Evolutionary conservation across 2,329 filamentous ascomycete genomes (phyloP).

Genomic region (Aphanocladium album): DNA sequence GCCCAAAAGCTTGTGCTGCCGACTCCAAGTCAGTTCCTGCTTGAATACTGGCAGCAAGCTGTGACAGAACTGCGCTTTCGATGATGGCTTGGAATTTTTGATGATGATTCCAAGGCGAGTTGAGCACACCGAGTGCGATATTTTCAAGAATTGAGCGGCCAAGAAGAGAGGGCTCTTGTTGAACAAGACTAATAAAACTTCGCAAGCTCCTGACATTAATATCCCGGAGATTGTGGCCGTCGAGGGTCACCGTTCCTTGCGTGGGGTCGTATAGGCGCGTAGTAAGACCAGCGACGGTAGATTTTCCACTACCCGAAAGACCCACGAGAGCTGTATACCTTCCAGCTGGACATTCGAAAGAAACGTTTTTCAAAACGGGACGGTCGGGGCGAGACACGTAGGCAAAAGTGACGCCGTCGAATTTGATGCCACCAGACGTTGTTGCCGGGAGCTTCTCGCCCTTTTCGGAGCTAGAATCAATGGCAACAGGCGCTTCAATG

Average conservation of each 20-base stretch:
- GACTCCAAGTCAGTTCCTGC: constrained; percentile 43
- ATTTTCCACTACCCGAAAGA: constrained; percentile 54
- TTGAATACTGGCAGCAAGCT: constrained; percentile 48
- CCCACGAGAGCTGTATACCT: constrained; percentile 54
- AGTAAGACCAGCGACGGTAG: constrained; percentile 49
- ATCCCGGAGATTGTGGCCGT: constrained; percentile 41
- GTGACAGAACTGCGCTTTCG: constrained; percentile 42
- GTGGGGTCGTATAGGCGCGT: constrained; percentile 54
- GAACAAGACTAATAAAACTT: constrained; percentile 39
- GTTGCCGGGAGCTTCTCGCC: constrained; percentile 39
- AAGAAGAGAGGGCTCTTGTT: constrained; percentile 41
- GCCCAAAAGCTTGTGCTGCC: constrained; percentile 38
- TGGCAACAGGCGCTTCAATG: constrained; percentile 46
- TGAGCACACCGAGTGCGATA: constrained; percentile 45
- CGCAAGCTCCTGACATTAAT: constrained; percentile 42
- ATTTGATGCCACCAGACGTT: constrained; percentile 32
- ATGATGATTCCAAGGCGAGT: constrained; percentile 36
- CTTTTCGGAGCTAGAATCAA: constrained; percentile 36
- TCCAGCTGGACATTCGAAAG: constrained; percentile 43
- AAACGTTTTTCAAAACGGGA: constrained; percentile 37
- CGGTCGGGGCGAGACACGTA: constrained; percentile 40
- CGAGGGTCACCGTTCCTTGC: constrained; percentile 41
- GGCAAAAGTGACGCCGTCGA: constrained; percentile 39
- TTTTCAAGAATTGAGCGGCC: constrained; percentile 46
- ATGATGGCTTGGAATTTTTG: constrained; percentile 39